A percentile compares a stretch with the other conserved stretches of the same genome.
Evolutionary conservation across 768 basidiomycete species (phyloP).

Genomic region (Saitozyma podzolica): DNA sequence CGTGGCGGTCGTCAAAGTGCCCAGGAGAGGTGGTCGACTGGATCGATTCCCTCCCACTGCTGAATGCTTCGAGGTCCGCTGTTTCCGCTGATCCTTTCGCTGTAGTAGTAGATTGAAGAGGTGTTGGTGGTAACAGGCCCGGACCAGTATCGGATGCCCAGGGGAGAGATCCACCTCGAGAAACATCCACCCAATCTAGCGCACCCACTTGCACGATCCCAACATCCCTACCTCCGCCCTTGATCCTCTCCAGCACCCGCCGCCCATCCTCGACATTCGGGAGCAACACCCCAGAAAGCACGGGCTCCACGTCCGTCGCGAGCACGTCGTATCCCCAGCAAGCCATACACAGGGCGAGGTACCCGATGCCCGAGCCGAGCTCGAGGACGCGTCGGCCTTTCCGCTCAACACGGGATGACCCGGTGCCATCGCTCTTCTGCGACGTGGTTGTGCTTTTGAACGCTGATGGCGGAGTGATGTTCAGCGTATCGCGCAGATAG

Average conservation of each 20-base stretch:
- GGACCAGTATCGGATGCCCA: too few relatives aligned
- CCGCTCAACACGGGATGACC: too few relatives aligned
- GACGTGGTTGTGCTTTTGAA: too few relatives aligned
- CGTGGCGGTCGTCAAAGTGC: constrained; percentile 53
- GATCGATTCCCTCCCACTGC: neutral
- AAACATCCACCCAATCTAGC: constrained; percentile 21
- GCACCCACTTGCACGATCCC: constrained; percentile 3
- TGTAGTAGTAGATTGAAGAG: neutral
- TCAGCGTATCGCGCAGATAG: constrained; percentile 58
- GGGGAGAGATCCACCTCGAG: neutral
- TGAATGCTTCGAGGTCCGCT: neutral
- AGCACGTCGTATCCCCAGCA: constrained; percentile 74
- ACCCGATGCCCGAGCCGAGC: constrained; percentile 78
- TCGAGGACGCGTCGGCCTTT: constrained; percentile 67
- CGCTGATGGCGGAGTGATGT: neutral
- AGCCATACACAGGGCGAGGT: constrained; percentile 70
- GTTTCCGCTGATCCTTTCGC: too few relatives aligned
- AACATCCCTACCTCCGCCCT: neutral
- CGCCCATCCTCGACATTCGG: constrained; percentile 59
- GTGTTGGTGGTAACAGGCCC: too few relatives aligned
- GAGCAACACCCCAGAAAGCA: constrained; percentile 65
- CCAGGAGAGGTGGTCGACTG: constrained; percentile 18
- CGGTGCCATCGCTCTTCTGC: too few relatives aligned
- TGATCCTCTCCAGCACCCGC: neutral
- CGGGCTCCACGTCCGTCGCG: constrained; percentile 70